Percentiles rank a stretch among this genome's conserved stretches.
These are phyloP conservation scores for Termitomyces sp. DNA, from an alignment of 768 basidiomycete genomes.

Conservation along the genomic window DNA sequence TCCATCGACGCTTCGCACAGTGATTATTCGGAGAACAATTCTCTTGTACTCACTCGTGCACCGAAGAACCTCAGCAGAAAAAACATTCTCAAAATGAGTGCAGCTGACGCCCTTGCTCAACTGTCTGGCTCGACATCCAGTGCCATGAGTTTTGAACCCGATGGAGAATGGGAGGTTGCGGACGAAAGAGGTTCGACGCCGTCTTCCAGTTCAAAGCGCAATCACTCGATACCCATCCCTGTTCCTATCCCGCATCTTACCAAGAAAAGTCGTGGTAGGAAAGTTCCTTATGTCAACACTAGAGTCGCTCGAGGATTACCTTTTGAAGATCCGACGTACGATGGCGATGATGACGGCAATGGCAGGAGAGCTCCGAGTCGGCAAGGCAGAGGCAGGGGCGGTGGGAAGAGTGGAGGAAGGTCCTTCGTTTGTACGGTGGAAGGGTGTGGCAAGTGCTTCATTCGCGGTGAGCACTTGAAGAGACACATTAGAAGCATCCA, in stretches of 20 bases:
- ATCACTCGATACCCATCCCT: conserved; percentile 33
- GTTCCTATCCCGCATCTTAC: conserved; percentile 66
- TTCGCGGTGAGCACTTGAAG: conserved; percentile 87
- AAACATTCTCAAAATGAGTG: conserved; percentile 12
- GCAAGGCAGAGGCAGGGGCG: conserved; percentile 23
- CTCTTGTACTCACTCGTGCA: neutral
- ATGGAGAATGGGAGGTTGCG: conserved; percentile 8
- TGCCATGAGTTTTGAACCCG: conserved; percentile 4
- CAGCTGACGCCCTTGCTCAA: conserved; percentile 22
- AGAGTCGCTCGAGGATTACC: conserved; percentile 14
- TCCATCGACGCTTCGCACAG: conserved; percentile 17
- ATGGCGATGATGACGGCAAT: conserved; percentile 12
- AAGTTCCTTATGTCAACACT: conserved; percentile 55
- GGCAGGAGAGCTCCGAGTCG: conserved; percentile 13
- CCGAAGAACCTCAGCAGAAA: conserved; percentile 14
- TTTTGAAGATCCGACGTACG: conserved; percentile 6
- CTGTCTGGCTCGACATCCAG: conserved; percentile 10
- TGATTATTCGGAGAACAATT: conserved; percentile 16
- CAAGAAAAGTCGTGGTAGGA: conserved; percentile 66
- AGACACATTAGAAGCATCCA: conserved; percentile 86
- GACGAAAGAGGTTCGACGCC: neutral
- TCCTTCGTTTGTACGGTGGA: conserved; percentile 75
- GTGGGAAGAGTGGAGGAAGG: conserved; percentile 39
- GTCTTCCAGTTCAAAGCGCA: conserved; percentile 15
- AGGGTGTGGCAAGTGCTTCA: conserved; percentile 87